Percentiles rank a stretch among this genome's conserved stretches.
Evolutionary conservation across 768 basidiomycete genomes (phyloP).

Genomic region (Xerocomus spinulosus): DNA sequence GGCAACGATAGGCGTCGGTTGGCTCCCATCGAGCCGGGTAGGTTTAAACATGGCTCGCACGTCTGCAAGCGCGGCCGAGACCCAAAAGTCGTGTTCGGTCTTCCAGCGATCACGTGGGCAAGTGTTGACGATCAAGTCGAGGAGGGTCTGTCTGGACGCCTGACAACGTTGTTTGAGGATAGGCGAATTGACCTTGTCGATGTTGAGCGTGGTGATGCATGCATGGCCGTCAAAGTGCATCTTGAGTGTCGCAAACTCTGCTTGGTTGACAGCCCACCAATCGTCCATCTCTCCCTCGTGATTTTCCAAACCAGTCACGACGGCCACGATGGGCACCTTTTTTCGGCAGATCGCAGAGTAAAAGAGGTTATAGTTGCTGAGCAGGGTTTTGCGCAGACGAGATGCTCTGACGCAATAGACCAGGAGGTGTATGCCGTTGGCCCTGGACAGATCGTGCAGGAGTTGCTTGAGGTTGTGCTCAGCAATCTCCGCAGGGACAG

Average conservation of each 20-base stretch:
- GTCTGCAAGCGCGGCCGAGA: slow-evolving; percentile 18
- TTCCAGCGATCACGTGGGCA: slow-evolving; percentile 25
- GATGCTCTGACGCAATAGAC: slow-evolving; percentile 33
- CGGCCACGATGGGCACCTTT: slow-evolving; percentile 34
- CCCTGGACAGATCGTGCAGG: slow-evolving; percentile 22
- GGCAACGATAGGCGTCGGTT: slow-evolving; percentile 16
- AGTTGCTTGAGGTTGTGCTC: slow-evolving; percentile 23
- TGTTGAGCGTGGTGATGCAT: slow-evolving; percentile 36
- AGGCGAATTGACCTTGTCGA: slow-evolving; percentile 27
- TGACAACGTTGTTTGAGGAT: slow-evolving; percentile 24
- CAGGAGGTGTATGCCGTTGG: slow-evolving; percentile 28
- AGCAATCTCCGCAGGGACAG: slow-evolving; percentile 28
- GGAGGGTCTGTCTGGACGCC: slow-evolving; percentile 22
- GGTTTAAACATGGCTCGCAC: slow-evolving; percentile 23
- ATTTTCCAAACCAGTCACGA: slow-evolving; percentile 38
- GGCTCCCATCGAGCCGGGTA: slow-evolving; percentile 1
- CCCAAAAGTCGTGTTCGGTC: slow-evolving; percentile 18
- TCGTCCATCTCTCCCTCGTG: slow-evolving; percentile 26
- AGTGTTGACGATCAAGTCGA: slow-evolving; percentile 15
- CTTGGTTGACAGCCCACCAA: slow-evolving; percentile 34
- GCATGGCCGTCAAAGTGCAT: slow-evolving; percentile 36
- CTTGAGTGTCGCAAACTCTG: slow-evolving; percentile 24
- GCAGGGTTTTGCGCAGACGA: slow-evolving; percentile 24
- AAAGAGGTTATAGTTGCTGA: slow-evolving; percentile 38
- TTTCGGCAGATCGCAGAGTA: slow-evolving; percentile 32